Conservation (phyloP, 1,284 basidiomycete species). For the Sanghuangporus sanghuang region DNA sequence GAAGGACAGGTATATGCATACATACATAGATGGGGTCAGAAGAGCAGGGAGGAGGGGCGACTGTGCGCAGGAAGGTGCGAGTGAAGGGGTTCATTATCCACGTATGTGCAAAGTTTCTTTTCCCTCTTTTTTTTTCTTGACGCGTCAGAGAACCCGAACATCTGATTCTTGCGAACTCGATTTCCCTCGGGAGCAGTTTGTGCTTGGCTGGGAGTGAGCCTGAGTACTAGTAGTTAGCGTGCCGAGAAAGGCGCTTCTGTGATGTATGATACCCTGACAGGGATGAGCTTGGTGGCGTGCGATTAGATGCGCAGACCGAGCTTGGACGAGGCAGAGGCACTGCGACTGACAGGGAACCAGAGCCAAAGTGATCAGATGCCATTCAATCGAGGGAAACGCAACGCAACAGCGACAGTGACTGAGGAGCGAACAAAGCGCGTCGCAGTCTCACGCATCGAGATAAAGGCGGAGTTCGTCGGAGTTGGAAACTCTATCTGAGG, state of each 20-base stretch:
- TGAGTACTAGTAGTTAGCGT: neutral
- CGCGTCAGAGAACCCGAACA: neutral
- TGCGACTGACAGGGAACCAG: too few relatives aligned
- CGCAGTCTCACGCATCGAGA: neutral
- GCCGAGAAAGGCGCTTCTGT: neutral
- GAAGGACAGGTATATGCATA: too few relatives aligned
- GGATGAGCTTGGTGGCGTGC: neutral
- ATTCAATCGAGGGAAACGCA: neutral
- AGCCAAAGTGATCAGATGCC: too few relatives aligned
- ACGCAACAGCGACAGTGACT: neutral
- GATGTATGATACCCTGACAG: neutral
- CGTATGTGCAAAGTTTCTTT: neutral
- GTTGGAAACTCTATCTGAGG: conserved; percentile 2
- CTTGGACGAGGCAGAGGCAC: too few relatives aligned
- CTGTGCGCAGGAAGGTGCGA: neutral
- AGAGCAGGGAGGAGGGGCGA: neutral
- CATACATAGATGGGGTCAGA: neutral
- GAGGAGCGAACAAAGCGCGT: neutral
- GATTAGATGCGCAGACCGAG: neutral
- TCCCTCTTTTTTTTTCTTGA: neutral
- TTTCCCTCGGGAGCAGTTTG: too few relatives aligned
- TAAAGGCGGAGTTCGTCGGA: neutral
- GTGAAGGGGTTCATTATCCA: neutral
- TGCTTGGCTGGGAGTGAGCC: too few relatives aligned
- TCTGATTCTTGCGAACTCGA: too few relatives aligned